Conservation (phyloP, 352 stramenopile genomes). For the Phytopythium ostracodes region DNA sequence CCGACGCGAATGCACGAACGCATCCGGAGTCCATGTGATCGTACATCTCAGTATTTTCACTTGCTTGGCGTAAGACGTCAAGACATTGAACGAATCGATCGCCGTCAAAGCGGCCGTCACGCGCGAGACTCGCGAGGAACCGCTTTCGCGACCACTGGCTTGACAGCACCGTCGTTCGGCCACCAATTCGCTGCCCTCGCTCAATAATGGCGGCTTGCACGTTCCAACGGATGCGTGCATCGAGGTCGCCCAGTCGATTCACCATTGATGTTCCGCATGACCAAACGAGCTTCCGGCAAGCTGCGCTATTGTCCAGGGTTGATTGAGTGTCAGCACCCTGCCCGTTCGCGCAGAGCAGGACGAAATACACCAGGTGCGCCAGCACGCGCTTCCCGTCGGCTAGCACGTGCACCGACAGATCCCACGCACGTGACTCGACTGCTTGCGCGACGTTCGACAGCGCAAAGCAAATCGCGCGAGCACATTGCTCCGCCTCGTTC, state of each 20-base stretch:
- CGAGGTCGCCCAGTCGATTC: slow-evolving; percentile 37
- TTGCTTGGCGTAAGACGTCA: slow-evolving; percentile 14
- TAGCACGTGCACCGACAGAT: slow-evolving; percentile 31
- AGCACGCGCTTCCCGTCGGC: slow-evolving; percentile 32
- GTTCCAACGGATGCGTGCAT: slow-evolving; percentile 32
- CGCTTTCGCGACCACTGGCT: slow-evolving; percentile 12
- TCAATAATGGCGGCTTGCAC: slow-evolving; percentile 19
- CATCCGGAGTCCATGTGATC: slow-evolving; percentile 19
- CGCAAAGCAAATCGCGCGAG: slow-evolving; percentile 37
- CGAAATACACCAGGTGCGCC: slow-evolving; percentile 33
- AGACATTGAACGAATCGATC: slow-evolving; percentile 23
- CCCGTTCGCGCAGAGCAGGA: slow-evolving; percentile 42
- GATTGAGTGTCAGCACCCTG: neutral
- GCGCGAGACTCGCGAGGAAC: slow-evolving; percentile 33
- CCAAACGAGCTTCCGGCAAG: slow-evolving; percentile 14
- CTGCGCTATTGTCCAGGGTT: neutral
- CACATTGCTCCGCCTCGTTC: slow-evolving; percentile 33
- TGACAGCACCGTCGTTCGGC: neutral
- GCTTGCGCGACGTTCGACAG: slow-evolving; percentile 23
- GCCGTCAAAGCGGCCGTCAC: slow-evolving; percentile 44
- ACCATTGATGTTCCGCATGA: slow-evolving; percentile 26
- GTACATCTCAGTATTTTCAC: neutral
- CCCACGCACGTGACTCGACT: slow-evolving; percentile 19
- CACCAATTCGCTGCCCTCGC: neutral
- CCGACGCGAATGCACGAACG: slow-evolving; percentile 17